Percentiles rank a stretch among this genome's conserved stretches.
phyloP scores from a whole-genome alignment of 305 asterid species.

The Fraxinus platypoda region DNA sequence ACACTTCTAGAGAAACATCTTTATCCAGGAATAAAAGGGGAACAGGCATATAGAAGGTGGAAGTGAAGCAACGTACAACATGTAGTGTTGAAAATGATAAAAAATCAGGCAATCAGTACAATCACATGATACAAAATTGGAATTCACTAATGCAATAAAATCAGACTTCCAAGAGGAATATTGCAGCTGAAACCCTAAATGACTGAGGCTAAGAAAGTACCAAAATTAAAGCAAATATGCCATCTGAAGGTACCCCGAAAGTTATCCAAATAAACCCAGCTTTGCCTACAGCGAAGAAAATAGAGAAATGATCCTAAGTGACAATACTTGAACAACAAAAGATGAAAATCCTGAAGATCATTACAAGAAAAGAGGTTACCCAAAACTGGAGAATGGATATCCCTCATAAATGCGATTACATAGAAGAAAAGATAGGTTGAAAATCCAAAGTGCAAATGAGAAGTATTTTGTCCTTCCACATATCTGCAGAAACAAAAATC shows the following conservation, averaged over 20 bases:
- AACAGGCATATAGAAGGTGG: background rate
- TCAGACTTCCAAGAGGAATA: slow-evolving; percentile 14
- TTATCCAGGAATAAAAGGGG: slow-evolving; percentile 1
- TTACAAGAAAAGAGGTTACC: slow-evolving; percentile 48
- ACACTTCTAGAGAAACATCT: background rate
- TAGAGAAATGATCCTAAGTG: slow-evolving; percentile 14
- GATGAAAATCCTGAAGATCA: slow-evolving; percentile 19
- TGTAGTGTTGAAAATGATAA: slow-evolving; percentile 15
- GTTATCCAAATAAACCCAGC: slow-evolving; percentile 75
- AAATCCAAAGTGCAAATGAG: slow-evolving; percentile 65
- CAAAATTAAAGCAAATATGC: slow-evolving; percentile 98
- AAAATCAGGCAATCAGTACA: slow-evolving; percentile 11
- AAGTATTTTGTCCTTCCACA: slow-evolving; percentile 77
- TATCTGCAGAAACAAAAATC: slow-evolving; percentile 63
- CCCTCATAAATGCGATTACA: slow-evolving; percentile 89
- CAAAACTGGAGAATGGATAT: slow-evolving; percentile 76
- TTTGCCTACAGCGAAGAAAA: slow-evolving; percentile 47
- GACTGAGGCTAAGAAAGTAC: slow-evolving; percentile 39
- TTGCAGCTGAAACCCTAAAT: slow-evolving; percentile 12
- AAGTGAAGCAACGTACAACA: background rate
- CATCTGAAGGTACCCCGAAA: slow-evolving; percentile 95
- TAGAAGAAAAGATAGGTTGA: slow-evolving; percentile 73
- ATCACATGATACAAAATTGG: background rate
- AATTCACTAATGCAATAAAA: slow-evolving; percentile 6
- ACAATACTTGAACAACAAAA: slow-evolving; percentile 7